Evolutionary conservation across 108 stramenopile species (phyloP), one percentile per base, ranked within the genome.

Genomic region (Fragilaria radians): DNA sequence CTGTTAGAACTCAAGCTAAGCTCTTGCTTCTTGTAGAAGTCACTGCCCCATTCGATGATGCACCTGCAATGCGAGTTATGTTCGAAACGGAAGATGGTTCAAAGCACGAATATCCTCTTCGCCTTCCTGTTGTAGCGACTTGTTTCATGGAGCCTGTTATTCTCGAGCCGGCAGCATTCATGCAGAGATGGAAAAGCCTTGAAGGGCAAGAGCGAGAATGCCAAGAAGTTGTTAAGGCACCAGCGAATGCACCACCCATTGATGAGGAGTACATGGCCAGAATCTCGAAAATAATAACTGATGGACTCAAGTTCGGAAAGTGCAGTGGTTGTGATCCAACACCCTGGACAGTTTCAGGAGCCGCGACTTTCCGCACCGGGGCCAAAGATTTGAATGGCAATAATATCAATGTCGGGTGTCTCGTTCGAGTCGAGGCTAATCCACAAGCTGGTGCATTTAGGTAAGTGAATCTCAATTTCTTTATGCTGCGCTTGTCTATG

Each of bases 131-230:
- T 59, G 89, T 92, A n/a, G 88, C 89, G 11, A 95, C 89, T 7
- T 93, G 85, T 53, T 95, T 93, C 69, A 88, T 88, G 86, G 90
- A 93, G 61, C 90, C 91, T 9, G 88, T 95, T 28, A 85, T 81
- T 36, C 71, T 89, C 11, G 88, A 89, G 42, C 75, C 87, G 26
- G 81, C 57, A 29, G 86, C 88, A 1, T 95, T 91, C 61, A 91
- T 95, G 89, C 84, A 86, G 46, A 67, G 94, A 70, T 95, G 94
- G 91, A 89, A 82, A 67, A 86, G 86, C 66, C 63, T 95, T 25
- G 91, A 92, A 59, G 88, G 89, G 4, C 82, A 89, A 63, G 87
- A 92, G 32, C 69, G 91, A 33, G 91, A 95, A 76, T 89, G 85
- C 60, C 94, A 95, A 64, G 90, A 92, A 78, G 83, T 95, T 45